Conservation (phyloP, 140 eudicot species). For the Erigeron philadelphicus region DNA sequence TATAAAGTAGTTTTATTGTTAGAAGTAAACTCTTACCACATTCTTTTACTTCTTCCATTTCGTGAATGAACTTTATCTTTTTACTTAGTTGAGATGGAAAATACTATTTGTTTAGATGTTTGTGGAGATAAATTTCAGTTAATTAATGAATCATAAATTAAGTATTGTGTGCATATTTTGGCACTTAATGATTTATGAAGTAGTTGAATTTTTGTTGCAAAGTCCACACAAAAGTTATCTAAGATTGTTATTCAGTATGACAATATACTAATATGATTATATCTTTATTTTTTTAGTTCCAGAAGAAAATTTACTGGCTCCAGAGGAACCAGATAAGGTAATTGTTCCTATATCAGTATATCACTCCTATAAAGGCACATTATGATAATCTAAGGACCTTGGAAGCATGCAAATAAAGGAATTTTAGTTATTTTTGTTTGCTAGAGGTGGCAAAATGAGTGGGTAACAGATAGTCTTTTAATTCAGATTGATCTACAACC, state of each 20-base stretch:
- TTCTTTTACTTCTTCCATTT: slow-evolving; percentile 6
- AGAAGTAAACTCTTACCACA: not conserved
- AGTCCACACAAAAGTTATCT: not conserved
- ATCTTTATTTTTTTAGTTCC: slow-evolving; percentile 48
- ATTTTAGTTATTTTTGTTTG: not conserved
- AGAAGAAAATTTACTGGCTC: slow-evolving; percentile 78
- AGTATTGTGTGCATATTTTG: not conserved
- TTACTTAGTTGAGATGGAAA: not conserved
- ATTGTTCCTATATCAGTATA: slow-evolving; percentile 17
- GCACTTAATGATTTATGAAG: not conserved
- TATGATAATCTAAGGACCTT: not conserved
- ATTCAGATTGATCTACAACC: not conserved
- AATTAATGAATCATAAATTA: not conserved
- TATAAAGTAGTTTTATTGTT: not conserved
- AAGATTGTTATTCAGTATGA: not conserved
- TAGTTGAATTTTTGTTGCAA: not conserved
- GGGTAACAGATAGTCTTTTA: not conserved
- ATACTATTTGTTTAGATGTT: not conserved
- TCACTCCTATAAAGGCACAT: not conserved
- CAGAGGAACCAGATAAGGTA: slow-evolving; percentile 73
- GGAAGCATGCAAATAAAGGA: not conserved
- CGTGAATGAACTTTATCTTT: not conserved
- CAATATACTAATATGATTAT: slow-evolving; percentile 2
- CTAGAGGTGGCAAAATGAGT: not conserved
- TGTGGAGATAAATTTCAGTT: not conserved